A percentile compares a stretch with the other conserved stretches of the same genome.
Conservation (phyloP, 108 stramenopile genomes). For the Mediolabrus comicus region DNA sequence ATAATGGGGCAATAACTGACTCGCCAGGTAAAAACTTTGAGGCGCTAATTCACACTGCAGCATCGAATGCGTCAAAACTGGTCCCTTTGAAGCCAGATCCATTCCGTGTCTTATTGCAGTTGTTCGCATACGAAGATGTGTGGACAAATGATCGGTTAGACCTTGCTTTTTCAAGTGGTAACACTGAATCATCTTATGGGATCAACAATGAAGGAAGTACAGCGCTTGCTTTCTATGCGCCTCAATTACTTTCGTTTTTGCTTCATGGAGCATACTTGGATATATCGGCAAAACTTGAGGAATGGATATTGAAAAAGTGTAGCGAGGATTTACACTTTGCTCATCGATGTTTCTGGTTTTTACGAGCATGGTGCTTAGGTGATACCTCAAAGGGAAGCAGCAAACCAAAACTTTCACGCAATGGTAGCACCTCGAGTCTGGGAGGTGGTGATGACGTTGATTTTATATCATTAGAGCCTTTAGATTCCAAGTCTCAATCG, state of each 20-base stretch:
- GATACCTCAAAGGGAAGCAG: not conserved
- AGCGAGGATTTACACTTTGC: conserved; percentile 72
- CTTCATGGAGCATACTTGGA: conserved; percentile 83
- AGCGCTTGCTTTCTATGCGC: conserved; percentile 72
- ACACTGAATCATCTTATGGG: not conserved
- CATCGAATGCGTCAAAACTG: conserved; percentile 36
- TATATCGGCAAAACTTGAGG: conserved; percentile 61
- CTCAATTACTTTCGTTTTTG: conserved; percentile 83
- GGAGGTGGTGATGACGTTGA: conserved; percentile 11
- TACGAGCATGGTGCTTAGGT: conserved; percentile 81
- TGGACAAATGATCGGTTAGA: conserved; percentile 62
- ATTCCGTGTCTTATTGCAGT: conserved; percentile 76
- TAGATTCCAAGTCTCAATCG: not conserved
- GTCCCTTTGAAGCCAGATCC: conserved; percentile 48
- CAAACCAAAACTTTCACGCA: conserved; percentile 14
- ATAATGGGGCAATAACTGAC: conserved; percentile 1
- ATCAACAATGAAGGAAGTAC: conserved; percentile 40
- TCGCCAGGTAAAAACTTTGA: not conserved
- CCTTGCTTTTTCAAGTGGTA: conserved; percentile 59
- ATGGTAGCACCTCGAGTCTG: conserved; percentile 12
- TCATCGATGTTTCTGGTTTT: conserved; percentile 87
- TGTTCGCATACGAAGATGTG: conserved; percentile 87
- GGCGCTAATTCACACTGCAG: conserved; percentile 5
- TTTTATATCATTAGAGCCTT: conserved; percentile 10
- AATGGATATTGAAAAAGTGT: conserved; percentile 82